Percentiles rank a stretch among this genome's conserved stretches.
Conservation (phyloP, 140 eudicot species). For the Senecio squalidus region DNA sequence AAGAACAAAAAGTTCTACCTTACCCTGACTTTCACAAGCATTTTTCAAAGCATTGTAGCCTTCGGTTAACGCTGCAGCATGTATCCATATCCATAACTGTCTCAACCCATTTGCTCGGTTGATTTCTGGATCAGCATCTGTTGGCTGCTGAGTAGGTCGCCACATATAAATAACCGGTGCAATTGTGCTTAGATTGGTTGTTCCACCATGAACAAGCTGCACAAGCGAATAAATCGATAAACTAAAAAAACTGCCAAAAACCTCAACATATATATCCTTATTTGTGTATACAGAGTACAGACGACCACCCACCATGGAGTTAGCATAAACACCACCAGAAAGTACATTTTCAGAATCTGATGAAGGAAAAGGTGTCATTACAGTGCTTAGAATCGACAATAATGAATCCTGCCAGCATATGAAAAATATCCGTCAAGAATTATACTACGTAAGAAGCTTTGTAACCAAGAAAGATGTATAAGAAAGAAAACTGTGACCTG, state of each 20-base stretch:
- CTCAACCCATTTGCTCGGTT: conserved; percentile 25
- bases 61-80: conserved; percentile 78
- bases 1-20: conserved; percentile 26
- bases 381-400: conserved; percentile 39
- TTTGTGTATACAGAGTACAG: neutral
- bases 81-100: conserved; percentile 86
- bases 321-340: conserved; percentile 49
- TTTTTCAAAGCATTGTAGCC: conserved; percentile 53
- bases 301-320: conserved; percentile 53
- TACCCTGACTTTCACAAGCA: conserved; percentile 75
- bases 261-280: neutral
- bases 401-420: conserved; percentile 48
- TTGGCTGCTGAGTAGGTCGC: conserved; percentile 42
- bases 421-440: conserved; percentile 1
- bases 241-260: neutral
- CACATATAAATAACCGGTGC: conserved; percentile 90
- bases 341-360: conserved; percentile 35
- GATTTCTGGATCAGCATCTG: conserved; percentile 18
- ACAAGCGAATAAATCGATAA: conserved; percentile 8
- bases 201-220: conserved; percentile 69
- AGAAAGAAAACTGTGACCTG: conserved; percentile 49
- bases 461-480: neutral
- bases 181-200: conserved; percentile 31
- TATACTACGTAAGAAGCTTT: neutral
- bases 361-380: conserved; percentile 49